Evolutionary conservation across 2,329 filamentous ascomycete species (phyloP), one percentile per base, ranked within the genome.

Genomic region (Fusarium sp.): DNA sequence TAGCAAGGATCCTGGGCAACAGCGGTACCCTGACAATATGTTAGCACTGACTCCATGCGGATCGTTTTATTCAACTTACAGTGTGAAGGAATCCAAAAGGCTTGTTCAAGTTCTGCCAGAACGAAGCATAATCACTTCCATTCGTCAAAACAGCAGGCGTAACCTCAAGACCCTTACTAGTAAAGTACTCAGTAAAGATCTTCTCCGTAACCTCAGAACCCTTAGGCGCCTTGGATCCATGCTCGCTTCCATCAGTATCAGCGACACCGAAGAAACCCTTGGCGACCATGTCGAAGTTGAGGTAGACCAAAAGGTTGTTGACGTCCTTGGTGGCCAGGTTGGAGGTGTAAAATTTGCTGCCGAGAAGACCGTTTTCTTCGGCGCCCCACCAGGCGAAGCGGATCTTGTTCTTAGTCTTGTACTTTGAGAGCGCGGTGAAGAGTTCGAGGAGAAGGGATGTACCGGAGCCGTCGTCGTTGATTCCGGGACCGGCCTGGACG

Each of bases 61-160:
- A 23, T 23, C 21, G 21, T 23, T 23, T 23, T 23, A 23, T 23
- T 23, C 21, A 23, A 53, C 47, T 30, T 32, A 66, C 63, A 6
- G 70, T 73, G n/a, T 73, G 71, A 2, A 73, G 34, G 56, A 73
- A 73, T 0, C 71, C 70, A 11, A 73, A 73, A 3, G 71, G 71
- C 37, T 73, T 73, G 30, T 71, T 66, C 41, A 73, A 16, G 25
- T 82, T 81, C 21, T 72, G 64, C 71, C 71, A 73, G 42, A 73
- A 73, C 2, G 71, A 47, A 12, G 71, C 71, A 51, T 73, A 73
- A 7, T 73, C 71, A 49, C 71, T 73, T 12, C 71, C 84, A 11
- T 86, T 87, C 58, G 63, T 72, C n/a, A 75, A 61, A 11, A 54
- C 55, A 4, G 69, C 60, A 5, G 68, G 72, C 0, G 62, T 68